Base-by-base conservation (phyloP, 805 yeast genomes). In the Komagataella pastoris region DNA sequence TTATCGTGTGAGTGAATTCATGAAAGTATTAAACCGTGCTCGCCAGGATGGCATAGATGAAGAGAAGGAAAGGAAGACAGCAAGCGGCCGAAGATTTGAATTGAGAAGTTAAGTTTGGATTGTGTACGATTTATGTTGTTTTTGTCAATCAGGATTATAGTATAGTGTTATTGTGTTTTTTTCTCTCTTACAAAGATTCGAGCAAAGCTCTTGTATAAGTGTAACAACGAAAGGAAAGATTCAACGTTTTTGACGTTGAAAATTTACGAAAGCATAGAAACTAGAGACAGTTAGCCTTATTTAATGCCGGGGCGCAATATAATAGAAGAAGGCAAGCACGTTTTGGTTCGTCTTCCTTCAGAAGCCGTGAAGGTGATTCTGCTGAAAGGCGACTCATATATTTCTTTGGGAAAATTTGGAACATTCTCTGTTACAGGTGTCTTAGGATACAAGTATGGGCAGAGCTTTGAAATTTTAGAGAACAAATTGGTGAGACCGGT, bases 11-110 rank as follows among this genome's bases (percentile, higher is more conserved):
- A 83, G 85, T 59, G 93, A 95, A 61, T 93, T 90, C 73, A 79
- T 90, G 64, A 93, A 93, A 75, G 91, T 93, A 36, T 80, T 93
- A 70, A 93, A 93, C 72, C 79, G 99, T 64, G 99, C 99, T 30
- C 89, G 90, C 69, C 91, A 97, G 24, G 99, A 93, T 61, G 85
- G 80, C 53, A 93, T 85, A 54, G 85, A 80, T 53, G 89, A 82
- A 57, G 49, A 56, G 40, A 61, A 66, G 50, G 72, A 68, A 46
- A 74, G 85, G 59, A 84, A 80, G 69, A 83, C 89, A 12, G 88
- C 88, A 14, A 72, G 80, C 54, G 90, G 90, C 23, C 73, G 89
- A 61, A 70, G 86, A 58, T 83, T 84, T 58, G 83, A 74, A 51
- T 5, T 30, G 10, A 30, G 40, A 30, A 14, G 40, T 30, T 30